Percentiles rank a stretch among this genome's conserved stretches.
These are phyloP conservation scores for Ceratocystis albifundus DNA, from an alignment of 2,329 filamentous ascomycete genomes.

Conservation along the genomic window DNA sequence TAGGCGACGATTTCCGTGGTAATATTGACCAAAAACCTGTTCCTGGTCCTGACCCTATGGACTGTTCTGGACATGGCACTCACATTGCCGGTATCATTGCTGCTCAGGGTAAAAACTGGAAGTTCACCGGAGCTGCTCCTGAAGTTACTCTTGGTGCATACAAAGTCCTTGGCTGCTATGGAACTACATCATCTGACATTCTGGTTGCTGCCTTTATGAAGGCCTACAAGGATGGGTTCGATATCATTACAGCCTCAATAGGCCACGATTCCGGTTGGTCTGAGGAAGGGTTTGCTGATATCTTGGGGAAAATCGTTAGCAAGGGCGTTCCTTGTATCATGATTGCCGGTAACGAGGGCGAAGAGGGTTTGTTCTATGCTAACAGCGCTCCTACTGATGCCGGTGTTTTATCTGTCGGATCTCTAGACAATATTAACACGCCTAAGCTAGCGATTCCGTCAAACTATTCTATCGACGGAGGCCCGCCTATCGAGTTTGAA, in stretches of 20 bases:
- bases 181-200: constrained; percentile 42
- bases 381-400: constrained; percentile 39
- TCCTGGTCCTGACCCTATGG: constrained; percentile 43
- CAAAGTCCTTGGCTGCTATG: constrained; percentile 46
- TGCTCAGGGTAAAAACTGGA: constrained; percentile 41
- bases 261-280: constrained; percentile 43
- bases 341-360: constrained; percentile 43
- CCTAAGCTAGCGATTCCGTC: constrained; percentile 36
- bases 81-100: constrained; percentile 53
- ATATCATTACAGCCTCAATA: constrained; percentile 47
- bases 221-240: constrained; percentile 47
- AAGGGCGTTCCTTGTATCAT: constrained; percentile 43
- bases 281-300: constrained; percentile 40
- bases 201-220: constrained; percentile 48
- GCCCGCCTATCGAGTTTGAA: constrained; percentile 32
- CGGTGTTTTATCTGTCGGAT: constrained; percentile 39
- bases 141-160: constrained; percentile 46
- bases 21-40: constrained; percentile 27
- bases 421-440: constrained; percentile 38
- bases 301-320: constrained; percentile 42
- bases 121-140: constrained; percentile 42
- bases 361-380: constrained; percentile 37
- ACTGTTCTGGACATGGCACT: constrained; percentile 48
- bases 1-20: constrained; percentile 43
- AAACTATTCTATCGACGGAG: constrained; percentile 33